A percentile compares a stretch with the other conserved stretches of the same genome.
Evolutionary conservation across 2,329 filamentous ascomycete genomes (phyloP).

Genomic region (Stemphylium beticola): DNA sequence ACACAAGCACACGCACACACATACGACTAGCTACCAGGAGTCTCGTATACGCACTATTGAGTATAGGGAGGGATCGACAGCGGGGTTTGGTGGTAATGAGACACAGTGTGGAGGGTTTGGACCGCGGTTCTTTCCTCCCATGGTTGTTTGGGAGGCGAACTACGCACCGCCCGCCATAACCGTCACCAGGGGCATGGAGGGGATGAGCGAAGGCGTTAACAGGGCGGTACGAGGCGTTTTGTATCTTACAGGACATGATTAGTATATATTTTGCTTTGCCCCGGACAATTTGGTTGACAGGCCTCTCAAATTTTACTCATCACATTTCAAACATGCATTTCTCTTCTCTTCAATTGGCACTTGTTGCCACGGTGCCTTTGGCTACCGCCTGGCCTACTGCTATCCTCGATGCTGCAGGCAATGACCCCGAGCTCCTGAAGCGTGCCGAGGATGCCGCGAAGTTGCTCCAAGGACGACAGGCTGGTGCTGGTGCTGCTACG

Average conservation of each 20-base stretch:
- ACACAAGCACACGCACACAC: too few species aligned
- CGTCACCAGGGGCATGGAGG: too few species aligned
- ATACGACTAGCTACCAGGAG: too few species aligned
- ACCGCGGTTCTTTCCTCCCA: not conserved
- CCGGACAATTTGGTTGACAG: too few species aligned
- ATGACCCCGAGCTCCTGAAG: slow-evolving; percentile 21
- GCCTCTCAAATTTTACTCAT: not conserved
- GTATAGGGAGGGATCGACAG: slow-evolving; percentile 4
- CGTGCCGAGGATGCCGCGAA: slow-evolving; percentile 24
- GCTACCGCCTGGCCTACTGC: slow-evolving; percentile 29
- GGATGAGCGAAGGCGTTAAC: too few species aligned
- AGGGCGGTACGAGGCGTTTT: too few species aligned
- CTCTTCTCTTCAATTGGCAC: slow-evolving; percentile 12
- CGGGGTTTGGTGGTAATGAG: not conserved
- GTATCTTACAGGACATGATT: too few species aligned
- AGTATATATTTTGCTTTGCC: too few species aligned
- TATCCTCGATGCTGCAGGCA: slow-evolving; percentile 29
- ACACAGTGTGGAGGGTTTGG: not conserved
- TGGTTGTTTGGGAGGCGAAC: not conserved
- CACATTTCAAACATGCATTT: slow-evolving; percentile 21
- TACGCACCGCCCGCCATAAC: too few species aligned
- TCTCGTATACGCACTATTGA: not conserved
- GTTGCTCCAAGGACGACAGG: slow-evolving; percentile 20
- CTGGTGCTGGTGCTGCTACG: slow-evolving; percentile 27
- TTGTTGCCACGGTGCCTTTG: slow-evolving; percentile 19